These are phyloP conservation scores for Quercus suber DNA, from an alignment of 306 rosid genomes.

Conservation along the genomic window DNA sequence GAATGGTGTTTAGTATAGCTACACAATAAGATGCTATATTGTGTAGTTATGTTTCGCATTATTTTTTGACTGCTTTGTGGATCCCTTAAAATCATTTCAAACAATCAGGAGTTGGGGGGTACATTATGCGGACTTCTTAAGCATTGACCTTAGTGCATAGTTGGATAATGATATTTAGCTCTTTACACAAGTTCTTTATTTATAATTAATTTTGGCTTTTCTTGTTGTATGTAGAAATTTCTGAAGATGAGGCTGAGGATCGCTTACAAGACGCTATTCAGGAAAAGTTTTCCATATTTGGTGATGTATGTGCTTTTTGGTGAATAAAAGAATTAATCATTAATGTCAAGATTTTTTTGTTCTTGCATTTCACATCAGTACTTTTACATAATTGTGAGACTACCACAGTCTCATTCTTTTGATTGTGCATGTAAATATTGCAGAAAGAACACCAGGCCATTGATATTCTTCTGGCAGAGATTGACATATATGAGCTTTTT, in stretches of 20 bases:
- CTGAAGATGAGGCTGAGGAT: constrained; percentile 64
- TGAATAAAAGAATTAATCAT: constrained; percentile 16
- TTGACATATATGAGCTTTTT: constrained; percentile 96
- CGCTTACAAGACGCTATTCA: constrained; percentile 59
- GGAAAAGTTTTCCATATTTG: constrained; percentile 58
- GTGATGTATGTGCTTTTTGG: constrained; percentile 45
- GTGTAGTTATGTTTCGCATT: not conserved
- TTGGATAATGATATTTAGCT: not conserved
- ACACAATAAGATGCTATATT: not conserved
- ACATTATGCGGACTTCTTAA: not conserved
- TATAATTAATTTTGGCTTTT: not conserved
- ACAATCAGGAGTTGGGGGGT: not conserved
- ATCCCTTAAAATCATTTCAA: not conserved
- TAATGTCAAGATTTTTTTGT: constrained; percentile 5
- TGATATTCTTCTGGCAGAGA: constrained; percentile 98
- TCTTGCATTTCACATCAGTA: not conserved
- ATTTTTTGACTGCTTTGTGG: not conserved
- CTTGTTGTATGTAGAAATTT: constrained; percentile 34
- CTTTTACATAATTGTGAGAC: not conserved
- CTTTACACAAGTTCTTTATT: not conserved
- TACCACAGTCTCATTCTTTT: not conserved
- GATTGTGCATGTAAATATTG: constrained; percentile 26
- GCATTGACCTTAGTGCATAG: not conserved
- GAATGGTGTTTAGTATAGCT: not conserved
- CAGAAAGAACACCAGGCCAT: constrained; percentile 99